Percentiles rank a stretch among this genome's conserved stretches.
These are phyloP conservation scores for Aureobasidium sp. DNA, from an alignment of 2,329 filamentous ascomycete species.

Conservation along the genomic window DNA sequence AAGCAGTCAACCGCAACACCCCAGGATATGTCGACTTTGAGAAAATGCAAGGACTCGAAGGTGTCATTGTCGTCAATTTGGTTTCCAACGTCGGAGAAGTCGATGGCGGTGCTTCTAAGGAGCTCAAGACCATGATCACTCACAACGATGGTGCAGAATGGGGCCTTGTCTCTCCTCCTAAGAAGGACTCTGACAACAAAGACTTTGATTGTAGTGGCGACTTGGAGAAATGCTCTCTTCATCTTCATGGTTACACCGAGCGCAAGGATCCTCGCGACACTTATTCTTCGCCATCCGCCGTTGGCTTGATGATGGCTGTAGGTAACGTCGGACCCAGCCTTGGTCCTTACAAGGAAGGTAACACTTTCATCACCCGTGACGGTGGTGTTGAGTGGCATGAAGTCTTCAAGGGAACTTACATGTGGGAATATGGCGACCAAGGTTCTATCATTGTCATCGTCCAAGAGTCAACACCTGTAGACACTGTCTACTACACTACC, in stretches of 20 bases:
- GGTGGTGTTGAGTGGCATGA: constrained; percentile 84
- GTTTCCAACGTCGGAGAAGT: constrained; percentile 65
- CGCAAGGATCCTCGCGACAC: constrained; percentile 72
- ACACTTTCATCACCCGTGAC: constrained; percentile 86
- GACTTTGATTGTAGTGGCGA: constrained; percentile 58
- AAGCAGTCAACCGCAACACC: constrained; percentile 71
- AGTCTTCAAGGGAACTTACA: constrained; percentile 79
- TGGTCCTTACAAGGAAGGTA: constrained; percentile 58
- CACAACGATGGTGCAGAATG: constrained; percentile 94
- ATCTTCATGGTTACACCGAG: constrained; percentile 95
- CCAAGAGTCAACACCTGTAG: constrained; percentile 59
- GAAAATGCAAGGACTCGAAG: constrained; percentile 86
- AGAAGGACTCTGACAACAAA: constrained; percentile 62
- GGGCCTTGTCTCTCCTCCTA: constrained; percentile 66
- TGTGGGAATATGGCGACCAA: constrained; percentile 93
- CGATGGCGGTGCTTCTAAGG: constrained; percentile 60
- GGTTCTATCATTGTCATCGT: constrained; percentile 88
- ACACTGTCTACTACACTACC: constrained; percentile 63
- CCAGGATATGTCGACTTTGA: constrained; percentile 86
- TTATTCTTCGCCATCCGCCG: constrained; percentile 78
- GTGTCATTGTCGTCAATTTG: constrained; percentile 78
- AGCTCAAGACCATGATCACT: constrained; percentile 81
- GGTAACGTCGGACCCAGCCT: constrained; percentile 81
- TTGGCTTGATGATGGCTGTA: constrained; percentile 83
- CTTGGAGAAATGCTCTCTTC: constrained; percentile 65